Conservation (phyloP, 129 eudicot genomes). For the Pseudognaphalium luteoalbum region DNA sequence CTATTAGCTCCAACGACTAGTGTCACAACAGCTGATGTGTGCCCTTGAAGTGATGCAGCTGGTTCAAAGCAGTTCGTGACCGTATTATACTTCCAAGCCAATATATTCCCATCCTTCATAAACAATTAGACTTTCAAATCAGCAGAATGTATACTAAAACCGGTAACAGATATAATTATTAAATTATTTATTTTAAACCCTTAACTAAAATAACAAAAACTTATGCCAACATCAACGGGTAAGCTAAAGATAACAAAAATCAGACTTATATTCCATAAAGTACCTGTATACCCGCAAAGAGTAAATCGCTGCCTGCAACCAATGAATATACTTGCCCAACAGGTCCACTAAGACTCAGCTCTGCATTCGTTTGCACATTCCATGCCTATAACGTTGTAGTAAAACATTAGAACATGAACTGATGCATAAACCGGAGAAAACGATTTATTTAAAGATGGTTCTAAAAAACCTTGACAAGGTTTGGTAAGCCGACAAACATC, state of each 20-base stretch:
- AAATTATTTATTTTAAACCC: not conserved
- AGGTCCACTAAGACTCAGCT: conserved; percentile 82
- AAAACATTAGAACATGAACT: conserved; percentile 7
- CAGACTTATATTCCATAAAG: not conserved
- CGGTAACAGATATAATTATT: not conserved
- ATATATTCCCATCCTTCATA: conserved; percentile 77
- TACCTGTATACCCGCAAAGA: conserved; percentile 95
- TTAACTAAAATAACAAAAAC: not conserved
- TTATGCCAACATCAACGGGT: not conserved
- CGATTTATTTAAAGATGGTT: not conserved
- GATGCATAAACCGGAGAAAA: not conserved
- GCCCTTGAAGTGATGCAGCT: conserved; percentile 87
- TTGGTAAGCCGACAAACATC: conserved; percentile 83
- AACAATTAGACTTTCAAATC: not conserved
- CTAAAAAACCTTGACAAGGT: conserved; percentile 73
- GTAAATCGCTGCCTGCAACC: conserved; percentile 79
- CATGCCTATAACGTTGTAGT: conserved; percentile 58
- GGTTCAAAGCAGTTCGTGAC: conserved; percentile 84
- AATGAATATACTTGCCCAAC: conserved; percentile 91
- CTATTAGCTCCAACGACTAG: conserved; percentile 91
- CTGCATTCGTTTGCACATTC: conserved; percentile 77
- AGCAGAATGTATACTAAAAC: not conserved
- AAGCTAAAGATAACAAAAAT: not conserved
- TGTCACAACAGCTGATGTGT: conserved; percentile 76
- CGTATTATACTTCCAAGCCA: conserved; percentile 90